Base-by-base conservation (phyloP, 2,329 filamentous ascomycete species). In the Arthrinium phaeospermum region DNA sequence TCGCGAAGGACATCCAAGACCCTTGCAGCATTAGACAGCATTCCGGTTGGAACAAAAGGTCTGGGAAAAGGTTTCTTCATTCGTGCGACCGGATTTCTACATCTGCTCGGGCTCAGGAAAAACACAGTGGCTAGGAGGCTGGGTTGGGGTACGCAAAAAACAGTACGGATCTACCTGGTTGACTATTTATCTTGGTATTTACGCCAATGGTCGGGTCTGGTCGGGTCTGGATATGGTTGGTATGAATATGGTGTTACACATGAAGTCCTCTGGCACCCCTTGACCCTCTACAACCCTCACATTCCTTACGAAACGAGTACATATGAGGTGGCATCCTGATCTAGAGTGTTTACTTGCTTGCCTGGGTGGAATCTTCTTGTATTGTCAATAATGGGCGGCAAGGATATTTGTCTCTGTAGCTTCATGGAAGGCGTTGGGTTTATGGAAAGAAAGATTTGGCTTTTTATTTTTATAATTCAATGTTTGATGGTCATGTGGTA, bases 361-460 rank as follows among this genome's bases (percentile, higher is more conserved):
- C 12, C 34, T 64, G 30, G 57, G 57, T 64, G 57, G 57, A 24
- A 64, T 64, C 34, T 64, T 64, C 10, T 41, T 64, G 57, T 41
- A 64, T 22, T 64, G 57, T 34, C 34, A 41, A 41, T 41, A 64
- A 64, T 64, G 57, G 57, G 34, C 6, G 57, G 57, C 34, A n/a
- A 64, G 53, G 53, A 57, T 22, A 7, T 27, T 8, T 53, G 24
- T 53, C 51, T 57, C 53, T 64, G 57, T 41, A 64, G 57, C 57
- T 64, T 41, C 57, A 41, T 64, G 57, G 41, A 64, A 64, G 57
- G 57, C 57, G 57, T 64, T 64, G 57, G 53, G 57, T 64, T 34
- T 64, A 64, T 41, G 57, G 57, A 64, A 64, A 24, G 57, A 64
- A 64, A 64, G 57, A 64, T 41, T 64, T 64, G 57, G 30, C 57